Base-by-base conservation (phyloP, 345 rosid genomes). In the Rhizophora mangle region DNA sequence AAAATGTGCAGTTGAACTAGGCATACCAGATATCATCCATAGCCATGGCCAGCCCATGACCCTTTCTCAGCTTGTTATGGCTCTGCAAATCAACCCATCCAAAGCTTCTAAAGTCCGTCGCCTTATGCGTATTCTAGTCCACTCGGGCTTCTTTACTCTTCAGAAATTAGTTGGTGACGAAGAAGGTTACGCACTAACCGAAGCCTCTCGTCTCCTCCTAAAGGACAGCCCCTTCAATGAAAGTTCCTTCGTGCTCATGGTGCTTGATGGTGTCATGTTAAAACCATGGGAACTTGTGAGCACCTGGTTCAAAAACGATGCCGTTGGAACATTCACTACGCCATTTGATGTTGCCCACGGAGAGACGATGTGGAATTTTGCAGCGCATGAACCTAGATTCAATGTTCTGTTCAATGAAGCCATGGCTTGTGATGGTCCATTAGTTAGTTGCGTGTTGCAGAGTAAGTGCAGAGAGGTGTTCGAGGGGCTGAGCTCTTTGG, bases 1-100 rank as follows among this genome's bases (percentile, higher is more conserved):
- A 1, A 81, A 80, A 65, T 60, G 82, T 39, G 87, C 79, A 9
- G 22, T 87, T 37, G 47, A 85, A 4, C 54, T 87, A 13, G 66
- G 75, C 47, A 82, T 87, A 53, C 83, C 84, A 0, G 88, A 83
- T 18, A 43, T 68, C 61, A 71, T 87, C 77, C 80, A 80, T 56
- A 49, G 10, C 39, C 85, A 83, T 46, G 81, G 76, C 46, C 39
- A 51, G 8, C 82, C 86, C 79, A 83, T 85, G 68, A 68, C 73
- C 5, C 63, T 72, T 5, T 34, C 72, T 0, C 69, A 84, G 30
- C 69, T 86, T 1, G 62, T 66, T 11, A 52, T 72, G 0, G 69
- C 74, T 1, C 64, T 84, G 0, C 18, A 21, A 55, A 55, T 84
- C 52, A 63, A 29, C n/a, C 83, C 66, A 0, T 6, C 72, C 4